Evolutionary conservation across 345 rosid genomes (phyloP).

Genomic region (Viola odorata): DNA sequence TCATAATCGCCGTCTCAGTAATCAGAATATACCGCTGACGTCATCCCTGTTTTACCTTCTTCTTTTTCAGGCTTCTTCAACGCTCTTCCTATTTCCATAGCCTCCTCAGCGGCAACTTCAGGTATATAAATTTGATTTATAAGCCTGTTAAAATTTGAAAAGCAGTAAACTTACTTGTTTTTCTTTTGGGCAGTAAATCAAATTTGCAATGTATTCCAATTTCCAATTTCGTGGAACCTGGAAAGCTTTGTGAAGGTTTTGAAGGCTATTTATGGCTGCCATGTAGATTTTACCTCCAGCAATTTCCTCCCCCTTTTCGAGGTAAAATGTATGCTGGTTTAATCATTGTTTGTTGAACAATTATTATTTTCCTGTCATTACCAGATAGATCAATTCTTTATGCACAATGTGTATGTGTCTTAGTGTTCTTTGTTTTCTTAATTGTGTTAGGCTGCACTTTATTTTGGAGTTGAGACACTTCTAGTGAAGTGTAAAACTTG

Average conservation of each 20-base stretch:
- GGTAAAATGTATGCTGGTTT: conserved; percentile 28
- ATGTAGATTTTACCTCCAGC: conserved; percentile 35
- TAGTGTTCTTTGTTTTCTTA: background rate
- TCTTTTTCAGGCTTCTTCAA: conserved; percentile 39
- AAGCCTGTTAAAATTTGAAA: background rate
- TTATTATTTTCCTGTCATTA: too few species aligned
- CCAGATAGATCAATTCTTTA: background rate
- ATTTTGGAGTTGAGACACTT: conserved; percentile 59
- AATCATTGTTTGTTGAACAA: background rate
- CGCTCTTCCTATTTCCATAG: conserved; percentile 58
- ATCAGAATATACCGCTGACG: background rate
- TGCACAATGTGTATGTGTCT: background rate
- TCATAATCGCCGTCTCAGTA: background rate
- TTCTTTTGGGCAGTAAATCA: conserved; percentile 49
- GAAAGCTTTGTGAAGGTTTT: conserved; percentile 46
- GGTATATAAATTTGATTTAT: conserved; percentile 27
- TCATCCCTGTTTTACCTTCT: background rate
- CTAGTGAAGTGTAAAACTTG: conserved; percentile 43
- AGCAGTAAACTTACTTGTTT: background rate
- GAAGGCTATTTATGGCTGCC: conserved; percentile 42
- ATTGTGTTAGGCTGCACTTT: conserved; percentile 51
- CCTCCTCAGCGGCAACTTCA: conserved; percentile 60
- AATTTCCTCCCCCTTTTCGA: conserved; percentile 54
- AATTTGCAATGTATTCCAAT: conserved; percentile 34
- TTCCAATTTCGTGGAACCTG: conserved; percentile 47